Evolutionary conservation across 192 early-diverging fungal genomes (phyloP), one percentile per base, ranked within the genome.

Genomic region (Blastocladiella britannica): DNA sequence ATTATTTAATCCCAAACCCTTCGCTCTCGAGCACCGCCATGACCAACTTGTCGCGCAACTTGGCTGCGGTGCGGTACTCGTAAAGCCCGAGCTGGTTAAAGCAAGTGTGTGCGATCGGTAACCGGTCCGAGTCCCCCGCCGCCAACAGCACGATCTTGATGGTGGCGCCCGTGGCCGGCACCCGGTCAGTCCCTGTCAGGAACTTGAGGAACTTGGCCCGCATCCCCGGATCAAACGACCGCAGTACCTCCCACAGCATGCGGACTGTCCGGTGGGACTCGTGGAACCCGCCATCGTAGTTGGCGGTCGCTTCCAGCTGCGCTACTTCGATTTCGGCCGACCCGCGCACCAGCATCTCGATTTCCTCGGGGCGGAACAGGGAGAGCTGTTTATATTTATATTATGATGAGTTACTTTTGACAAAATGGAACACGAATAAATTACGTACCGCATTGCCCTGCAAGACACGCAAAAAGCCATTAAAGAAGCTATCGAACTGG

Each of bases 21-120:
- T 85, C 79, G 22, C 82, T 73, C 54, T 91, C 87, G 57, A 76
- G 75, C 53, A 93, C 83, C 23, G 87, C 87, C 1, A 77, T 88
- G 57, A 80, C 63, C 22, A 95, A 63, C 25, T 86, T 70, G 37
- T 86, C 83, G 28, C 78, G 68, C 9, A 95, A 69, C 66, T 86
- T 82, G 30, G 85, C 85, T 55, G 88, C 79, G 25, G 75, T 68
- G 5, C 77, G 66, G 63, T 94, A 94, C 30, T 89, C 87, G 29
- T 79, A 85, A 4, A 95, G 68, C 55, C 91, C 75, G 47, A 95
- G 68, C 8, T 86, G 84, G 66, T 93, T 93, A 62, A 86, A 93
- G 67, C 91, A 95, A 0, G 91, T 95, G 60, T 93, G 89, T 5
- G 90, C 85, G 3, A 88, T 89, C 9, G 91, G 91, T 52, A 95